A percentile compares a stretch with the other conserved stretches of the same genome.
phyloP scores from a whole-genome alignment of 106 monocot genomes.

The Dendrobium officinale region DNA sequence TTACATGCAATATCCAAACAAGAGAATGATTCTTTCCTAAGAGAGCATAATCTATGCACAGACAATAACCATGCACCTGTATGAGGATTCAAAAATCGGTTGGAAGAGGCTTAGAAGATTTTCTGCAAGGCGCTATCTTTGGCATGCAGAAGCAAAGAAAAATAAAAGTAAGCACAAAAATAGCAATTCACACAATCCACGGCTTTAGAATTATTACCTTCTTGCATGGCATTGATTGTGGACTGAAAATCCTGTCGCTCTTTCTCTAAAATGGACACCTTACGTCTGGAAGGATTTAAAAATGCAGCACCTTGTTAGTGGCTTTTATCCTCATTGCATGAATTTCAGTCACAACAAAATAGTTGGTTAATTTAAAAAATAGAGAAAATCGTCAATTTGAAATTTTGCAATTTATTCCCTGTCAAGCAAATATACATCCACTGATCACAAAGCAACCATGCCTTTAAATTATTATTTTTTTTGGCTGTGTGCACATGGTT shows the following conservation, averaged over 20 bases:
- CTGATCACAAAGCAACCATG: not conserved
- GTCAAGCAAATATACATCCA: not conserved
- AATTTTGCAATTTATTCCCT: not conserved
- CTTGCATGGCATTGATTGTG: slow-evolving; percentile 85
- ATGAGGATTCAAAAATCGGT: not conserved
- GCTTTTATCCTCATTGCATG: not conserved
- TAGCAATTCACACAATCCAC: not conserved
- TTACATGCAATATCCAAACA: not conserved
- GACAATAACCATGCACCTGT: not conserved
- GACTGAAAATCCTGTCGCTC: slow-evolving; percentile 90
- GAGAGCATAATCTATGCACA: not conserved
- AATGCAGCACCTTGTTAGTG: not conserved
- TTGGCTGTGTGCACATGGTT: not conserved
- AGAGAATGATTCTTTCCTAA: not conserved
- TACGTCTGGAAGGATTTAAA: slow-evolving; percentile 39
- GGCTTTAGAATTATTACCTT: slow-evolving; percentile 44
- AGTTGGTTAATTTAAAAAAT: not conserved
- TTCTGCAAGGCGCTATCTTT: not conserved
- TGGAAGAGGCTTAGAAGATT: not conserved
- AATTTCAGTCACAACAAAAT: not conserved
- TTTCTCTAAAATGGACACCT: slow-evolving; percentile 78
- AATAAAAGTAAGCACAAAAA: not conserved
- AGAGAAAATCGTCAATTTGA: not conserved
- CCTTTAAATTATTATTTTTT: not conserved
- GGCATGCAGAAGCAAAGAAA: not conserved